Conservation (phyloP, 73 alveolate genomes). For the Tetrahymena malaccensis region DNA sequence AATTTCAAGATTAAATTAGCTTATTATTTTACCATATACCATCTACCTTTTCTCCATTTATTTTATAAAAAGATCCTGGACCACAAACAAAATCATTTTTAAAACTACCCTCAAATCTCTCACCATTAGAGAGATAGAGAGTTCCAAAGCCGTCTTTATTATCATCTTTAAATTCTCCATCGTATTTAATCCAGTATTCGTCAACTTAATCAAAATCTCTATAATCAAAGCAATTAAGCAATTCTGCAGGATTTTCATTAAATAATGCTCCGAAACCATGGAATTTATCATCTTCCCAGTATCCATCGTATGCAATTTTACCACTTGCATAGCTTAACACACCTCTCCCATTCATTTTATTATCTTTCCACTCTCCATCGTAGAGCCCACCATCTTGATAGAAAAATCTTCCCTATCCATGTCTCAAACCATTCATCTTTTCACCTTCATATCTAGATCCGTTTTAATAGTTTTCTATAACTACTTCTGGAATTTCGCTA, state of each 20-base stretch:
- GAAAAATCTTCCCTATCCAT: conserved; percentile 32
- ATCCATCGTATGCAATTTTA: conserved; percentile 34
- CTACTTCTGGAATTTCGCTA: conserved; percentile 1
- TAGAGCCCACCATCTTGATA: conserved; percentile 41
- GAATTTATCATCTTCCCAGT: conserved; percentile 37
- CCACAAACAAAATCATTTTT: conserved; percentile 34
- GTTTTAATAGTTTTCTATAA: conserved; percentile 29
- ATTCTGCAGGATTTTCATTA: conserved; percentile 24
- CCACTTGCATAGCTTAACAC: conserved; percentile 25
- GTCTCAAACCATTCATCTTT: conserved; percentile 37
- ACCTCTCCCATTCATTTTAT: conserved; percentile 44
- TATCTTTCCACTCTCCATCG: conserved; percentile 45
- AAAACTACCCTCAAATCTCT: conserved; percentile 26
- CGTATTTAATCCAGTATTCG: conserved; percentile 35
- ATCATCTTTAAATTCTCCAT: conserved; percentile 41
- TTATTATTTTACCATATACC: conserved; percentile 35
- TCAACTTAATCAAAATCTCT: conserved; percentile 30
- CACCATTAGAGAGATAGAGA: conserved; percentile 34
- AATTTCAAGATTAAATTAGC: background rate
- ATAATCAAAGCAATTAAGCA: conserved; percentile 11
- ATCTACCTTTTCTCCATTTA: conserved; percentile 6
- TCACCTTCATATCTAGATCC: conserved; percentile 42
- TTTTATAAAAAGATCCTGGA: conserved; percentile 17
- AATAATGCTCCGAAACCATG: conserved; percentile 26
- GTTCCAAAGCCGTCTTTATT: conserved; percentile 39